Evolutionary conservation across 2,329 filamentous ascomycete species (phyloP).

Genomic region (Zasmidium angulare): DNA sequence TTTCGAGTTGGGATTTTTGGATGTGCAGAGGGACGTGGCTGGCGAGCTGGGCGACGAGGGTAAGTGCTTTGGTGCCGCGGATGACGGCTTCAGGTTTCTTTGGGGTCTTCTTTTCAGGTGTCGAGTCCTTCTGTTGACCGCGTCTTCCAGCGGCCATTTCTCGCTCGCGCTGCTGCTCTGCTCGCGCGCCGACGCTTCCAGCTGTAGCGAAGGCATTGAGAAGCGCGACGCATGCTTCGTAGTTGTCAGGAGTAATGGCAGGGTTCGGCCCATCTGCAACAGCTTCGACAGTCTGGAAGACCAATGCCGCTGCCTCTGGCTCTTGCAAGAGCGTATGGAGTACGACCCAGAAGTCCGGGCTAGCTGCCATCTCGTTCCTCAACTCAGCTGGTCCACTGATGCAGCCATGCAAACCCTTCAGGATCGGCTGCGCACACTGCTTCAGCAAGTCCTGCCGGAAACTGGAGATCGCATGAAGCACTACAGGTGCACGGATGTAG

Average conservation of each 20-base stretch:
- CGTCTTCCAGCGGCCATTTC: slow-evolving; percentile 52
- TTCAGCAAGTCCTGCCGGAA: slow-evolving; percentile 76
- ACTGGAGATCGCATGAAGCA: slow-evolving; percentile 87
- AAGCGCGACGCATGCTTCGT: slow-evolving; percentile 79
- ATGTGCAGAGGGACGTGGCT: slow-evolving; percentile 81
- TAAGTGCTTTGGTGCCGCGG: slow-evolving; percentile 77
- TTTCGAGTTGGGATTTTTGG: slow-evolving; percentile 85
- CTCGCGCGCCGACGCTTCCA: slow-evolving; percentile 68
- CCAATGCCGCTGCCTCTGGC: slow-evolving; percentile 68
- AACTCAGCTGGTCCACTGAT: slow-evolving; percentile 73
- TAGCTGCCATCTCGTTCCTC: slow-evolving; percentile 90
- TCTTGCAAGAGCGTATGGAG: slow-evolving; percentile 64
- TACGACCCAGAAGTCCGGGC: slow-evolving; percentile 95
- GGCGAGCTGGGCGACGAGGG: slow-evolving; percentile 79
- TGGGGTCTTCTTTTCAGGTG: slow-evolving; percentile 24
- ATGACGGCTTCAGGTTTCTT: slow-evolving; percentile 71
- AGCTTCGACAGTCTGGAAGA: slow-evolving; percentile 83
- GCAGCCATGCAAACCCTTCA: slow-evolving; percentile 77
- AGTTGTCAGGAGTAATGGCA: slow-evolving; percentile 92
- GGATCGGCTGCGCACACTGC: slow-evolving; percentile 71
- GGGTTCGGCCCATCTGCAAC: slow-evolving; percentile 72
- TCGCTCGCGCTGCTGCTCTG: slow-evolving; percentile 57
- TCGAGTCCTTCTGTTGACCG: slow-evolving; percentile 22
- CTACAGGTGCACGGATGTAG: slow-evolving; percentile 86
- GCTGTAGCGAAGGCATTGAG: slow-evolving; percentile 88